These are phyloP conservation scores for Cercophora scortea DNA, from an alignment of 495 filamentous ascomycete genomes.

Conservation along the genomic window DNA sequence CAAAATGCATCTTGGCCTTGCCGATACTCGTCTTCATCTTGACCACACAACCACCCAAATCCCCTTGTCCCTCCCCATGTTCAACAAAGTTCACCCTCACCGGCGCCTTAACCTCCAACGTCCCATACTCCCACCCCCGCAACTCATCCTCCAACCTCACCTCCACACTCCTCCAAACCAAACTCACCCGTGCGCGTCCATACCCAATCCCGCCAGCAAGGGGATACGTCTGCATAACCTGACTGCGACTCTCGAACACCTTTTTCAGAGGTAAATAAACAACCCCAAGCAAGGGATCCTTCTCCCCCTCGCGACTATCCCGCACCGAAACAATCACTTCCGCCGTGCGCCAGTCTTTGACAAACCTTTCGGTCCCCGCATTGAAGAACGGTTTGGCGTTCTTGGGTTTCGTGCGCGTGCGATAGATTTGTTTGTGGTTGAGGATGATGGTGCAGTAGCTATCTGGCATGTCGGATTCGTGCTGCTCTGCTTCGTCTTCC, in stretches of 20 bases:
- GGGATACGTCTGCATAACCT: conserved; percentile 55
- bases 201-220: conserved; percentile 59
- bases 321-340: conserved; percentile 60
- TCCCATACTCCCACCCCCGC: conserved; percentile 61
- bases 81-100: conserved; percentile 3
- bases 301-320: conserved; percentile 56
- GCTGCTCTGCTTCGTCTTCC: conserved; percentile 52
- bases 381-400: conserved; percentile 74
- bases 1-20: conserved; percentile 45
- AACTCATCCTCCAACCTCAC: conserved; percentile 45
- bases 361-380: conserved; percentile 62
- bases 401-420: conserved; percentile 66
- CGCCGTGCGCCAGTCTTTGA: conserved; percentile 57
- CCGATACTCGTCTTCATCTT: conserved; percentile 49
- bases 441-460: conserved; percentile 64
- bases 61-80: conserved; percentile 26
- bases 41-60: conserved; percentile 38
- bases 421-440: conserved; percentile 63
- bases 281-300: conserved; percentile 58
- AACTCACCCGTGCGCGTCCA: conserved; percentile 54
- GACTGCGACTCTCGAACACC: conserved; percentile 48
- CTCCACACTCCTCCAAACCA: conserved; percentile 63
- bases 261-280: conserved; percentile 55
- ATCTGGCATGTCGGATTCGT: conserved; percentile 49
- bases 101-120: conserved; percentile 45